Evolutionary conservation across 1,284 basidiomycete species (phyloP).

Genomic region (Singerocomus rubriflavus): DNA sequence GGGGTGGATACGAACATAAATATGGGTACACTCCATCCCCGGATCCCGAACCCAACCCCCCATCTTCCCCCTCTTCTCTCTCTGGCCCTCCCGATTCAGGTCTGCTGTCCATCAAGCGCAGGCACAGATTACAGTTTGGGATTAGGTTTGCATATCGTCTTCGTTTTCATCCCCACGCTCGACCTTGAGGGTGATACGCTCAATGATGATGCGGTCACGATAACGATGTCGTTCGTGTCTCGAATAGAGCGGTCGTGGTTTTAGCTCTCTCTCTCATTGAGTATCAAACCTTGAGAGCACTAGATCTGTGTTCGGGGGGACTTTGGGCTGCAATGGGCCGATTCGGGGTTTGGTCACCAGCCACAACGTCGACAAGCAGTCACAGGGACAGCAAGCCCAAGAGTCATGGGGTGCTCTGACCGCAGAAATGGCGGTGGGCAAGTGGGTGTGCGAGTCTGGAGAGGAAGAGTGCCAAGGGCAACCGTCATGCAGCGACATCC

Average conservation of each 20-base stretch:
- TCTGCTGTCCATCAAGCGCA: not conserved
- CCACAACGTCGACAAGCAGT: not conserved
- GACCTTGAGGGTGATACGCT: not conserved
- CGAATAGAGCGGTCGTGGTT: not conserved
- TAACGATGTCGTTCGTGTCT: constrained; percentile 1
- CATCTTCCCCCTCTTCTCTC: too few relatives aligned
- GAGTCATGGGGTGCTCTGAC: not conserved
- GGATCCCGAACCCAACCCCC: not conserved
- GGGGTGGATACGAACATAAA: not conserved
- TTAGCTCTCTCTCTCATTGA: not conserved
- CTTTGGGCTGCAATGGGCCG: not conserved
- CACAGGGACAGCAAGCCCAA: not conserved
- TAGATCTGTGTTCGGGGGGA: not conserved
- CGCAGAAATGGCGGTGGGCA: not conserved
- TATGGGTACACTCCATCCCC: not conserved
- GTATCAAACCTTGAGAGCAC: not conserved
- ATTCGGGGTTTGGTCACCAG: not conserved
- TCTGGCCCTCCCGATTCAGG: not conserved
- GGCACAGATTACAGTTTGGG: not conserved
- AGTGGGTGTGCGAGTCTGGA: not conserved
- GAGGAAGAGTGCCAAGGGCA: not conserved
- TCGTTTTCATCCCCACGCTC: not conserved
- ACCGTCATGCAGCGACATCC: not conserved
- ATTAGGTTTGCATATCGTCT: not conserved
- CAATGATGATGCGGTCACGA: constrained; percentile 3